Evolutionary conservation across 2,329 filamentous ascomycete species (phyloP).

Genomic region (Didymella pomorum): DNA sequence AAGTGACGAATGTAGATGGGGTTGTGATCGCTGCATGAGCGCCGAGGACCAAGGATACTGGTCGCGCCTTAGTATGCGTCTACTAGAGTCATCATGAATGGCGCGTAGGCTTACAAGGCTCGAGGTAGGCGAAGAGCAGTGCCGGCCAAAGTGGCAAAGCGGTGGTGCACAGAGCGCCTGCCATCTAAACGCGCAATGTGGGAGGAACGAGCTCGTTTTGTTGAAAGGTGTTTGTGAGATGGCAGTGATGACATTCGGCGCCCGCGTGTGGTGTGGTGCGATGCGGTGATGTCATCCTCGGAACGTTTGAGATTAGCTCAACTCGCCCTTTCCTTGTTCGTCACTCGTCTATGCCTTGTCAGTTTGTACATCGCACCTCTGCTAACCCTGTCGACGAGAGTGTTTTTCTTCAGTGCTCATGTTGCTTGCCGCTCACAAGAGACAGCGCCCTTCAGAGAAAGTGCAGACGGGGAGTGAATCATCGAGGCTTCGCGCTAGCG

Average conservation of each 20-base stretch:
- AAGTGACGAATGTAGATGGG: slow-evolving; percentile 27
- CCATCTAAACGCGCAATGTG: not conserved
- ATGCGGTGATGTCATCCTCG: slow-evolving; percentile 4
- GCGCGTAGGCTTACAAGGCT: slow-evolving; percentile 34
- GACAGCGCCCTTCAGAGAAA: not conserved
- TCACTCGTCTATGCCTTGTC: too few relatives aligned
- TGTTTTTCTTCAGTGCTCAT: too few relatives aligned
- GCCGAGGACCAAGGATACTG: slow-evolving; percentile 25
- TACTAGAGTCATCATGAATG: not conserved
- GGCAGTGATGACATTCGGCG: not conserved
- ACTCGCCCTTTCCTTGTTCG: too few relatives aligned
- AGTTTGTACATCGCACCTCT: too few relatives aligned
- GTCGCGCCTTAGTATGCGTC: not conserved
- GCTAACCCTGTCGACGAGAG: too few relatives aligned
- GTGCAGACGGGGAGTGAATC: not conserved
- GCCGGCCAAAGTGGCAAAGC: slow-evolving; percentile 37
- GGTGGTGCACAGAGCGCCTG: slow-evolving; percentile 29
- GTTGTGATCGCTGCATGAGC: slow-evolving; percentile 24
- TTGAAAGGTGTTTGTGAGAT: not conserved
- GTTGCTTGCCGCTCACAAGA: not conserved
- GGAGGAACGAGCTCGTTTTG: not conserved
- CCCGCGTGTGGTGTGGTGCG: too few relatives aligned
- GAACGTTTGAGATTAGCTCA: not conserved
- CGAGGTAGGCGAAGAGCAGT: slow-evolving; percentile 38
- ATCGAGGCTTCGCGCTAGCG: not conserved